Evolutionary conservation across 495 filamentous ascomycete genomes (phyloP), one percentile per base, ranked within the genome.

Genomic region (Talaromyces trachyspermus): DNA sequence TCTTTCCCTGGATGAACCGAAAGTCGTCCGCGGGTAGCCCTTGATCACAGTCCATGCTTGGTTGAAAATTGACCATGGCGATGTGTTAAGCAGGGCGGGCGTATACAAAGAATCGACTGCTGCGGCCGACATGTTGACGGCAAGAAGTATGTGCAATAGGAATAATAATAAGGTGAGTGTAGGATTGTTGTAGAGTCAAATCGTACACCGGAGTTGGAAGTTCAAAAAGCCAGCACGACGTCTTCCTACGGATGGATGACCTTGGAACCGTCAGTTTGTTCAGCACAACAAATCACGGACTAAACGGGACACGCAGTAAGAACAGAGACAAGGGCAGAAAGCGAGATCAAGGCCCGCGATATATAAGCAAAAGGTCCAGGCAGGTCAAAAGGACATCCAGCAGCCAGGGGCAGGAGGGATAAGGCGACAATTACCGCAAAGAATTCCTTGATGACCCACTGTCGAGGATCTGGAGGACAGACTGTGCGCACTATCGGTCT

Each of bases 1-100:
- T 85, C 52, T 68, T 56, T 25, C 75, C 78, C 43, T 71, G 64
- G 26, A 68, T 60, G 65, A 85, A 85, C 19, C 67, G 61, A 61
- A 83, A 84, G 20, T 81, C 65, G 52, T 74, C 71, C 37, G 81
- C 69, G 18, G 69, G 61, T 80, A 81, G 46, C 86, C 86, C 25
- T 65, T 73, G 45, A 82, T 71, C n/a, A 62, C 57, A 54, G 76
- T 76, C 67, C 80, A 90, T 55, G 68, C 75, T 61, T 81, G 77
- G 65, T 76, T 79, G 74, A 90, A 92, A 63, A 87, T 75, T 52
- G 88, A 86, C 87, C 88, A 92, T 60, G 90, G 64, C 17, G 44
- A 46, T 7, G 32, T 25, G 19, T 23, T 37, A 12, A 26, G 20
- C 8, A 46, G 18, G 30, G 17, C 15, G 5, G 44, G 32, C 9